Base-by-base conservation (phyloP, 2,329 filamentous ascomycete species). In the Calonectria crousiana region DNA sequence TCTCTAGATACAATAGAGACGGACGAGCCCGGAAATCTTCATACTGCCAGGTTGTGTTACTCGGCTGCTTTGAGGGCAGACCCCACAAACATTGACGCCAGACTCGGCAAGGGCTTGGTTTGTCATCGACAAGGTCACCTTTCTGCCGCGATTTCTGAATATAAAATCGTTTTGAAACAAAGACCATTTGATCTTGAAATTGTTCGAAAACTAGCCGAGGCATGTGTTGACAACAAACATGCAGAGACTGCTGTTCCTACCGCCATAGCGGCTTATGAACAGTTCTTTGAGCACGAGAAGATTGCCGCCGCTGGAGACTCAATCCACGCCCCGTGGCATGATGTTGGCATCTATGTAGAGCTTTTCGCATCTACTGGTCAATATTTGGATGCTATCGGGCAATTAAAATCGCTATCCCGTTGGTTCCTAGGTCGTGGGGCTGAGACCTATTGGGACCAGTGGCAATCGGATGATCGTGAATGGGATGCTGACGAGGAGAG, bases 261-360 rank as follows among this genome's bases (percentile, higher is more conserved):
- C 41, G 89, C 88, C 38, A 87, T 88, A 74, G 82, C 83, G 1
- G 89, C 88, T 47, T 92, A 92, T 76, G 82, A 85, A 62, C 81
- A 81, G 6, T 87, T 87, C 68, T 88, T 92, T 71, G 81, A 86
- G 26, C 82, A 88, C 68, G 84, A 87, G 58, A 83, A 82, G 58
- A 75, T 79, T 5, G 77, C 82, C n/a, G 80, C 81, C 5, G 77
- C 81, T 11, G 73, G 82, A 3, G 80, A 85, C 83, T 52, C 83
- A 47, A 82, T 81, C 16, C 82, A 84, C 8, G 87, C 89, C 68
- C 87, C 88, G 38, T 99, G 96, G 96, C 92, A 93, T 68, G 94
- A 98, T 82, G 88, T 97, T 52, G 94, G 95, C 74, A 93, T 96
- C 69, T 98, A 97, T 78, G 90, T 95, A 49, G 95, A 98, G 80